A percentile compares a stretch with the other conserved stretches of the same genome.
phyloP scores from a whole-genome alignment of 2,329 filamentous ascomycete species.

The Colletotrichum chrysophilum region DNA sequence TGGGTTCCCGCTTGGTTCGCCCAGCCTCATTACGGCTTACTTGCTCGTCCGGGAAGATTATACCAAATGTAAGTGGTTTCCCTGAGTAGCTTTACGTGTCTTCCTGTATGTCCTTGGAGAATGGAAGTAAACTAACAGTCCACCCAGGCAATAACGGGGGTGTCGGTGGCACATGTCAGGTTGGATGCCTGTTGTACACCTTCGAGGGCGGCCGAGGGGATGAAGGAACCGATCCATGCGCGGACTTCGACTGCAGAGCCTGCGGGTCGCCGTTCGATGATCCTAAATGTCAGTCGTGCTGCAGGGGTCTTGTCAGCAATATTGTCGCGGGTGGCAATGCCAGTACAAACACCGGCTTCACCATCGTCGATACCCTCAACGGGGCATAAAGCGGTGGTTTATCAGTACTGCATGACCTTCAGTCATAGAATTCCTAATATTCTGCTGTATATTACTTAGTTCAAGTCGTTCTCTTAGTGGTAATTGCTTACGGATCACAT shows the following conservation, averaged over 20 bases:
- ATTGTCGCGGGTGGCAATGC: neutral
- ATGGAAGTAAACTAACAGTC: neutral
- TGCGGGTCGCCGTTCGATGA: neutral
- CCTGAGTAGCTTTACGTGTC: neutral
- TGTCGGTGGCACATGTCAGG: neutral
- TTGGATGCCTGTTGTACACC: neutral
- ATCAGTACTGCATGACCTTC: rapidly evolving
- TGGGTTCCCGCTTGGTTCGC: constrained; percentile 21
- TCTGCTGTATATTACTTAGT: no score
- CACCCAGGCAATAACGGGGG: neutral
- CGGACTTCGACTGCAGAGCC: neutral
- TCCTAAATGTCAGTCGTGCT: neutral
- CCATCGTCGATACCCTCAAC: neutral
- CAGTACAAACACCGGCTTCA: neutral
- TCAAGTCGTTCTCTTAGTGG: no score
- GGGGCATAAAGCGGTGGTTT: no score
- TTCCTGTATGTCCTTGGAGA: no score
- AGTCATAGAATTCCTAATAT: no score
- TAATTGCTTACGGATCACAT: no score
- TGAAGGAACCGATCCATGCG: neutral
- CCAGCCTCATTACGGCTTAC: constrained; percentile 23
- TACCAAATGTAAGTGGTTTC: constrained; percentile 25
- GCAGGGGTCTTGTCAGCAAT: neutral
- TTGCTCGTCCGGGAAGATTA: constrained; percentile 24
- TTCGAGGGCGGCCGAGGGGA: neutral